Evolutionary conservation across 2,329 filamentous ascomycete species (phyloP).

Genomic region (Helminthosporium solani): DNA sequence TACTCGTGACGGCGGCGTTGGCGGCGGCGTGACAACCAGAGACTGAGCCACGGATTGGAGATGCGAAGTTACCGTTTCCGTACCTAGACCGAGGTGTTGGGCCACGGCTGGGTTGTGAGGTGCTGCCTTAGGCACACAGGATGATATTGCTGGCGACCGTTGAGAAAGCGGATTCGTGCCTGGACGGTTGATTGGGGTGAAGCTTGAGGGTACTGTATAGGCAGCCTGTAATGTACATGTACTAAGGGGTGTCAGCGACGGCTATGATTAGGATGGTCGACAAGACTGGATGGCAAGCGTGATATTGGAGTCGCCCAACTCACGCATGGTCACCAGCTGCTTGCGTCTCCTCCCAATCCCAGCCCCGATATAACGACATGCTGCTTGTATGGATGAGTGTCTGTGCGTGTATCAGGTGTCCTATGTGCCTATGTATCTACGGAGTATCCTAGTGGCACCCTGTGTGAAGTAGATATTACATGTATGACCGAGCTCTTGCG

Average conservation of each 20-base stretch:
- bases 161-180: not conserved
- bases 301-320: slow-evolving; percentile 17
- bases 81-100: slow-evolving; percentile 29
- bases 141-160: slow-evolving; percentile 4
- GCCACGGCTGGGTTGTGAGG: slow-evolving; percentile 30
- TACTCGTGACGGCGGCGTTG: slow-evolving; percentile 3
- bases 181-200: slow-evolving; percentile 29
- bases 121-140: slow-evolving; percentile 2
- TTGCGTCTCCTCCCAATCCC: slow-evolving; percentile 5
- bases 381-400: not conserved
- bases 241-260: slow-evolving; percentile 2
- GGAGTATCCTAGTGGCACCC: not conserved
- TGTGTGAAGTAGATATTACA: too few relatives aligned
- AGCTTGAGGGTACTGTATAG: slow-evolving; percentile 16
- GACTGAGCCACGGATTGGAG: slow-evolving; percentile 16
- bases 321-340: slow-evolving; percentile 22
- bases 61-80: slow-evolving; percentile 17
- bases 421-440: too few relatives aligned
- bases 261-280: not conserved
- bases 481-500: too few relatives aligned
- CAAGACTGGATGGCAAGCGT: slow-evolving; percentile 9
- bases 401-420: slow-evolving; percentile 3
- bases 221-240: not conserved
- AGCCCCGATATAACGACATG: slow-evolving; percentile 9
- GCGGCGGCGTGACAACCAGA: slow-evolving; percentile 4